Evolutionary conservation across 441 rosid species (phyloP).

Genomic region (Populus hybrid): DNA sequence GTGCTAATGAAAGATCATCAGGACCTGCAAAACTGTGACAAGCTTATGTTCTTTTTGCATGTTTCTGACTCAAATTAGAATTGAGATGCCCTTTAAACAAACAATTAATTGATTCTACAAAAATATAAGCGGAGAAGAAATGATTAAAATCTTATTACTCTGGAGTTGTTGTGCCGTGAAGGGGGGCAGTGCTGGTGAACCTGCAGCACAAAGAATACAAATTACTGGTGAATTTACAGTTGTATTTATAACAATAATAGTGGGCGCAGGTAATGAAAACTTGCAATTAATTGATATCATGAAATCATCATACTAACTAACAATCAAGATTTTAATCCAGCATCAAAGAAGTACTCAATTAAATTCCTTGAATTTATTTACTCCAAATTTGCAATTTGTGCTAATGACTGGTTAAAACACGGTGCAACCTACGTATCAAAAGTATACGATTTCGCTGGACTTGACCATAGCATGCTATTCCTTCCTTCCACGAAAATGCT

Average conservation of each 20-base stretch:
- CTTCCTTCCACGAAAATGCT: background rate
- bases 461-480: background rate
- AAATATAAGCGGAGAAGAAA: background rate
- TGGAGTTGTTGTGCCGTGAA: conserved; percentile 27
- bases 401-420: background rate
- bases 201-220: conserved; percentile 28
- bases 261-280: background rate
- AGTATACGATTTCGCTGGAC: background rate
- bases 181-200: conserved; percentile 51
- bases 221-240: background rate
- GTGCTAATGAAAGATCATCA: background rate
- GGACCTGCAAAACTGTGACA: conserved; percentile 20
- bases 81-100: background rate
- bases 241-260: background rate
- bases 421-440: background rate
- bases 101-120: background rate
- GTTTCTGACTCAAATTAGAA: background rate
- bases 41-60: background rate
- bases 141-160: background rate
- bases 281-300: background rate
- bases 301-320: background rate
- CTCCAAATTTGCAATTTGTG: background rate
- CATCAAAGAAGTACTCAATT: background rate
- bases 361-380: background rate
- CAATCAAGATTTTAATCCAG: background rate